Evolutionary conservation across 345 rosid species (phyloP).

Genomic region (Boechera retrofracta): DNA sequence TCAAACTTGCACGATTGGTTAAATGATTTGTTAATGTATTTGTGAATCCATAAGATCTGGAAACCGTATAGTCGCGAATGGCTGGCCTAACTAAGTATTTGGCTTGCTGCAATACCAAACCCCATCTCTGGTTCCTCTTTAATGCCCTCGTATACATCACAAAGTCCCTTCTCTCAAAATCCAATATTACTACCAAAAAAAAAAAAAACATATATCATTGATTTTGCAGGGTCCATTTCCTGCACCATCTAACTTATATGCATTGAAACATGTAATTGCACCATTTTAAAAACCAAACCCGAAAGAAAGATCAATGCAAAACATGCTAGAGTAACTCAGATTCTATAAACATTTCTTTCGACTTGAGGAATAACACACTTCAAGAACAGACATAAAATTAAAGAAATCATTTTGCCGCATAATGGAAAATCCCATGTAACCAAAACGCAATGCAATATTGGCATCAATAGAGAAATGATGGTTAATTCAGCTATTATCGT

Average conservation of each 20-base stretch:
- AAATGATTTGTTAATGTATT: constrained; percentile 36
- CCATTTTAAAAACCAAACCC: background rate
- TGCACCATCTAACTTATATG: constrained; percentile 21
- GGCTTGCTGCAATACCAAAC: constrained; percentile 54
- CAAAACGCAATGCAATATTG: constrained; percentile 14
- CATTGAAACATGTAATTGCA: constrained; percentile 6
- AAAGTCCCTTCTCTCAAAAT: constrained; percentile 41
- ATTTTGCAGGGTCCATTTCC: constrained; percentile 15
- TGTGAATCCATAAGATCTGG: constrained; percentile 44
- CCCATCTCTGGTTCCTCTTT: constrained; percentile 71
- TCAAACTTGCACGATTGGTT: constrained; percentile 42
- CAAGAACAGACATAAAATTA: background rate
- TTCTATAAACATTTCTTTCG: background rate
- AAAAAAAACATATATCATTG: background rate
- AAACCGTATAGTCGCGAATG: constrained; percentile 44
- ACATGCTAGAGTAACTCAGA: constrained; percentile 5
- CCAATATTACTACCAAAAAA: constrained; percentile 37
- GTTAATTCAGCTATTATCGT: constrained; percentile 1
- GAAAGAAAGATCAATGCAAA: constrained; percentile 17
- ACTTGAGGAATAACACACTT: constrained; percentile 1
- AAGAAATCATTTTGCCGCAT: background rate
- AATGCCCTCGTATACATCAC: constrained; percentile 74
- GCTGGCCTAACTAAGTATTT: constrained; percentile 53
- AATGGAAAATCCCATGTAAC: constrained; percentile 7
- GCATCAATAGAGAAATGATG: background rate